Evolutionary conservation across 306 rosid genomes (phyloP).

Genomic region (Lithocarpus polystachyus): DNA sequence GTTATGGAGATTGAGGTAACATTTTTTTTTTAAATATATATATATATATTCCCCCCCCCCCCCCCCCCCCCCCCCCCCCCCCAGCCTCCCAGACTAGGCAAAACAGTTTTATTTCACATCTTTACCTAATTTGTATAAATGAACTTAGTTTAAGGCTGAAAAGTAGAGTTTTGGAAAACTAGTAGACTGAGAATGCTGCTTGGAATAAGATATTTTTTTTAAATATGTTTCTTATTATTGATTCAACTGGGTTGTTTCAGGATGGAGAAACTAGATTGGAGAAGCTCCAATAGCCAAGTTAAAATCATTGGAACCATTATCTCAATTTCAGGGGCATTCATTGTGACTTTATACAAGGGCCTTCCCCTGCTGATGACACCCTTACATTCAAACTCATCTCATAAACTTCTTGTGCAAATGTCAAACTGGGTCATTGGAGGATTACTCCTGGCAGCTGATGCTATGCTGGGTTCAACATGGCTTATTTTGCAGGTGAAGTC

Average conservation of each 20-base stretch:
- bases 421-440: constrained; percentile 73
- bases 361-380: constrained; percentile 45
- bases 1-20: neutral
- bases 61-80: too few species aligned
- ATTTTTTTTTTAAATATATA: neutral
- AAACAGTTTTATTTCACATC: neutral
- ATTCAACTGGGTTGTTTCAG: constrained; percentile 41
- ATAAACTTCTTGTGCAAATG: constrained; percentile 37
- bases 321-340: constrained; percentile 72
- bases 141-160: neutral
- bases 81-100: neutral
- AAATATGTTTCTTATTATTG: constrained; percentile 10
- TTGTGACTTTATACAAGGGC: constrained; percentile 81
- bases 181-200: neutral
- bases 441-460: constrained; percentile 44
- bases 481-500: constrained; percentile 55
- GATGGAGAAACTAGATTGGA: constrained; percentile 67
- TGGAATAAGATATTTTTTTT: neutral
- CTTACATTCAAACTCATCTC: constrained; percentile 31
- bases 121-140: neutral
- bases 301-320: constrained; percentile 66
- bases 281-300: constrained; percentile 53
- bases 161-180: neutral
- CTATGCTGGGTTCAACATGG: constrained; percentile 53
- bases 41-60: neutral